A percentile compares a stretch with the other conserved stretches of the same genome.
phyloP scores from a whole-genome alignment of 2,329 filamentous ascomycete genomes.

The Venturia nashicola region DNA sequence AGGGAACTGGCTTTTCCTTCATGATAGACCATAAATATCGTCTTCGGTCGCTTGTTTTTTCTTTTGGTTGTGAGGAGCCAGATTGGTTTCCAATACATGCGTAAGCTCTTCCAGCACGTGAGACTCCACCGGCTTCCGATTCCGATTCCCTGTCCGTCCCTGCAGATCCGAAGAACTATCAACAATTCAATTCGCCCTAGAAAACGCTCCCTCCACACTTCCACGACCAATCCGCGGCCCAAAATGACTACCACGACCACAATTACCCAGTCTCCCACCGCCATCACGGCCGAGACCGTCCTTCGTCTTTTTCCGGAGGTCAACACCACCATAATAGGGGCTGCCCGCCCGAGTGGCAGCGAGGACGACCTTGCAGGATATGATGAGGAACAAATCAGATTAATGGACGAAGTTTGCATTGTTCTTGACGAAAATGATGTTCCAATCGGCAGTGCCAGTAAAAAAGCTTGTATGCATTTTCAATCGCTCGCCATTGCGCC shows the following conservation, averaged over 20 bases:
- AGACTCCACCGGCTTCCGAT: neutral
- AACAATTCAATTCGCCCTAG: neutral
- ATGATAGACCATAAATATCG: neutral
- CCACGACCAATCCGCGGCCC: neutral
- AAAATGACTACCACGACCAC: constrained; percentile 11
- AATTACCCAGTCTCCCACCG: constrained; percentile 27
- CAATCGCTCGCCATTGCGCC: neutral
- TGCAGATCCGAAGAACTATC: neutral
- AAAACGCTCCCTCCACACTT: neutral
- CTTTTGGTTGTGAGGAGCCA: neutral
- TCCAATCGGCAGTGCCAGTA: constrained; percentile 91
- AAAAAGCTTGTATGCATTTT: constrained; percentile 73
- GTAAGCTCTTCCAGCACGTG: neutral
- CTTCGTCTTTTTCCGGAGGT: constrained; percentile 78
- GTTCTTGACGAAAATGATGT: constrained; percentile 84
- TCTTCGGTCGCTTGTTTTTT: neutral
- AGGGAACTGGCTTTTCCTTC: neutral
- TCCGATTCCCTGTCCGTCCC: neutral
- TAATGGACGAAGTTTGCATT: constrained; percentile 99
- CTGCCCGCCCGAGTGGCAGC: constrained; percentile 45
- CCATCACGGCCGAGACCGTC: constrained; percentile 77
- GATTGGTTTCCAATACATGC: neutral
- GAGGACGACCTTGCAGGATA: constrained; percentile 72
- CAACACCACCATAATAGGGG: constrained; percentile 45
- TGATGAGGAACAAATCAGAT: constrained; percentile 90